phyloP scores from a whole-genome alignment of 345 rosid species.

The Melaleuca alternifolia region DNA sequence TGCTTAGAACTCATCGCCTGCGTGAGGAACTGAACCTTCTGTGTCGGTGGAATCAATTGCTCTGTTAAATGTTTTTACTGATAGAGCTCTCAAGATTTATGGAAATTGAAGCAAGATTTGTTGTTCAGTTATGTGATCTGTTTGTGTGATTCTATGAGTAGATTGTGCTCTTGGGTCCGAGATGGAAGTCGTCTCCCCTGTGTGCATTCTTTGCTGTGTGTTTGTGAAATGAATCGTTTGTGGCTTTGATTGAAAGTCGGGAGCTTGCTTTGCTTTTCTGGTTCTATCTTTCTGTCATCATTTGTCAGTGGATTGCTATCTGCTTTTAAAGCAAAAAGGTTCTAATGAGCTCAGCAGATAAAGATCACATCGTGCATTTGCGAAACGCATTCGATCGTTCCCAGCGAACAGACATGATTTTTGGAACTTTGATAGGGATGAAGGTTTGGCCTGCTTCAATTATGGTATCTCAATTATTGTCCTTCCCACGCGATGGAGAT shows the following conservation, averaged over 20 bases:
- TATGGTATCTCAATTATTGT: background rate
- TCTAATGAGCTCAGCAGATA: background rate
- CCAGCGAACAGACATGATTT: background rate
- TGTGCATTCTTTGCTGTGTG: background rate
- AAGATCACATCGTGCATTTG: background rate
- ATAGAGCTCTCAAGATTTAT: background rate
- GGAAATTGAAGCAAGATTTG: background rate
- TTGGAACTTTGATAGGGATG: background rate
- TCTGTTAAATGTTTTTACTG: background rate
- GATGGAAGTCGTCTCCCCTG: background rate
- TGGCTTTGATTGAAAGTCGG: background rate
- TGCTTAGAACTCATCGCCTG: slow-evolving; percentile 29
- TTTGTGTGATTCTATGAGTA: background rate
- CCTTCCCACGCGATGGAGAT: background rate
- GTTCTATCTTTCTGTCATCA: background rate
- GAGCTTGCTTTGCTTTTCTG: background rate
- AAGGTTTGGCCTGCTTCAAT: background rate
- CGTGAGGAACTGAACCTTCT: slow-evolving; percentile 15
- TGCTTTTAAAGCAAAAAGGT: background rate
- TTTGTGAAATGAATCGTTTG: background rate
- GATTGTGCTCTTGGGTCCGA: background rate
- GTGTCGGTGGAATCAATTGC: background rate
- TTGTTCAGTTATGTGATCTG: background rate
- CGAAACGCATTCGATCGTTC: background rate
- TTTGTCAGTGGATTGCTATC: background rate